Percentiles rank a stretch among this genome's conserved stretches.
Conservation (phyloP, 176 grass and related monocot genomes). For the Eleusine indica region DNA sequence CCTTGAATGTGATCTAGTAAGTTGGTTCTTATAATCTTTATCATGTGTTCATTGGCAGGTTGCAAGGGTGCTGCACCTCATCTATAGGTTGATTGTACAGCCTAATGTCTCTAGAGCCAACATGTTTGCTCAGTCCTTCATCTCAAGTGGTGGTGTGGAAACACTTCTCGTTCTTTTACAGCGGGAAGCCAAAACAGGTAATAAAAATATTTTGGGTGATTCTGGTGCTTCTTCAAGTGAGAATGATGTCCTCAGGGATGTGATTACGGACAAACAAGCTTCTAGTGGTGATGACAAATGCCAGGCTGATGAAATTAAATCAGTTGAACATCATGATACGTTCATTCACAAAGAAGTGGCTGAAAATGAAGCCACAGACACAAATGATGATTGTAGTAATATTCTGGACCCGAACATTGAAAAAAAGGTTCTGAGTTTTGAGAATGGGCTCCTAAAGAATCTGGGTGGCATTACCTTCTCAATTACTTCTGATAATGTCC, state of each 20-base stretch:
- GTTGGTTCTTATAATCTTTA: conserved; percentile 33
- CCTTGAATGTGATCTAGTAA: conserved; percentile 20
- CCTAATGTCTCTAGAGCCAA: conserved; percentile 83
- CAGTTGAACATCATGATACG: conserved; percentile 43
- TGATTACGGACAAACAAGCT: conserved; percentile 40
- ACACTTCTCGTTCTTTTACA: conserved; percentile 96
- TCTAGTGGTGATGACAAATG: conserved; percentile 37
- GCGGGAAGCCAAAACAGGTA: conserved; percentile 77
- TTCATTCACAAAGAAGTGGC: conserved; percentile 39
- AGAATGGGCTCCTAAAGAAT: conserved; percentile 75
- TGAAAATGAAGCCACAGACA: conserved; percentile 42
- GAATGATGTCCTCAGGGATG: conserved; percentile 28
- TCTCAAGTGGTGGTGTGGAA: conserved; percentile 83
- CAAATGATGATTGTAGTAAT: conserved; percentile 36
- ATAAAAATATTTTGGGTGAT: conserved; percentile 64
- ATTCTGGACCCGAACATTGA: conserved; percentile 48
- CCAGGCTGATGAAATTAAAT: conserved; percentile 51
- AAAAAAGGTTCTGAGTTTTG: conserved; percentile 52
- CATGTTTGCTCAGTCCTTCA: conserved; percentile 90
- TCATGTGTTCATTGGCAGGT: conserved; percentile 69
- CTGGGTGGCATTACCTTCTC: conserved; percentile 85
- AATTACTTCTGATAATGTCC: conserved; percentile 86
- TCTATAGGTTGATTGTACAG: conserved; percentile 93
- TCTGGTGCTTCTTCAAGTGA: conserved; percentile 46
- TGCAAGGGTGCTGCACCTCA: conserved; percentile 92